Evolutionary conservation across 495 filamentous ascomycete species (phyloP).

Genomic region (Xylaria intraflava): DNA sequence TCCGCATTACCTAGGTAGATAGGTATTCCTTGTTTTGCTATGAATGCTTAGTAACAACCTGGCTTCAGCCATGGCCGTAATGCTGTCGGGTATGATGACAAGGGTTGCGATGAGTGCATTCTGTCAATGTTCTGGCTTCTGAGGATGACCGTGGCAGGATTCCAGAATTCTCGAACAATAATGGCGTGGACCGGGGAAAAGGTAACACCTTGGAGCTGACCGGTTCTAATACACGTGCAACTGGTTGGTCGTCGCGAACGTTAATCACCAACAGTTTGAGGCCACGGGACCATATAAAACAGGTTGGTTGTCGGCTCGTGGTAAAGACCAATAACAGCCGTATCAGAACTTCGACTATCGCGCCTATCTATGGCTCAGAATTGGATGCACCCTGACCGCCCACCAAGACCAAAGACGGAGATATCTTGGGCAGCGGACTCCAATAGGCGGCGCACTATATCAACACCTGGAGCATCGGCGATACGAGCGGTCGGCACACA

Average conservation of each 20-base stretch:
- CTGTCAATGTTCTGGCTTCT: conserved; percentile 51
- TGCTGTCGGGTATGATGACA: not conserved
- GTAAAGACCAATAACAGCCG: not conserved
- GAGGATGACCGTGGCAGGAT: conserved; percentile 55
- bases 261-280: too few relatives aligned
- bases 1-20: too few relatives aligned
- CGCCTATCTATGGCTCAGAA: conserved; percentile 50
- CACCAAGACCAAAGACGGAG: conserved; percentile 45
- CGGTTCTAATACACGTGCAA: too few relatives aligned
- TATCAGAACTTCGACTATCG: conserved; percentile 58
- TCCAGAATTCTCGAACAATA: conserved; percentile 49
- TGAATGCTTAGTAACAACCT: not conserved
- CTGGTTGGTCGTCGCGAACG: too few relatives aligned
- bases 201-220: conserved; percentile 41
- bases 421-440: conserved; percentile 50
- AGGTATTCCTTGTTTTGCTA: not conserved
- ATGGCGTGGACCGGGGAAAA: conserved; percentile 50
- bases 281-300: conserved; percentile 56
- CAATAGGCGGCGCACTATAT: conserved; percentile 52
- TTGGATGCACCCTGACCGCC: too few relatives aligned
- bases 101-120: conserved; percentile 21
- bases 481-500: conserved; percentile 56
- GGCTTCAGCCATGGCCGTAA: not conserved
- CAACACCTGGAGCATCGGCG: conserved; percentile 43
- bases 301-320: conserved; percentile 29